These are phyloP conservation scores for Zymoseptoria pseudotritici DNA, from an alignment of 2,329 filamentous ascomycete species.

Conservation along the genomic window DNA sequence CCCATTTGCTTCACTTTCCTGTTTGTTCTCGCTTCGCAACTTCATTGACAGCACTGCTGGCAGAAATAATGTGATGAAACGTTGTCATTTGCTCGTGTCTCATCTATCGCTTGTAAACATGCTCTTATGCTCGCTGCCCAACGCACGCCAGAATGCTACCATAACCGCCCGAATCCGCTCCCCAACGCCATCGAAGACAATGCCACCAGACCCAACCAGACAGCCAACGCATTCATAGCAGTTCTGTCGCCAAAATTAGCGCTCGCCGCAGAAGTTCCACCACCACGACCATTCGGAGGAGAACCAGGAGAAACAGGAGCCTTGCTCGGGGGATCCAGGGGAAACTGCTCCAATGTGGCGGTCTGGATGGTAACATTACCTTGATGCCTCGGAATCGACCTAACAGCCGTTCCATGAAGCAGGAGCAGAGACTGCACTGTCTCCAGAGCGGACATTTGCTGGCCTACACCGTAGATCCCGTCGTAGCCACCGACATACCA, in stretches of 20 bases:
- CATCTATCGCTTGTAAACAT: background rate
- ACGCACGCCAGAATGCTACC: background rate
- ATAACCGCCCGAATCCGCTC: background rate
- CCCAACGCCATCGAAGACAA: background rate
- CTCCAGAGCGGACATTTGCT: constrained; percentile 40
- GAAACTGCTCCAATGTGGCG: constrained; percentile 16
- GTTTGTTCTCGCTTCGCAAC: background rate
- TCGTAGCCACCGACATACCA: constrained; percentile 41
- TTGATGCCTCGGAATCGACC: constrained; percentile 7
- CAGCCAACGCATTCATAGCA: background rate
- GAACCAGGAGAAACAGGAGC: constrained; percentile 8
- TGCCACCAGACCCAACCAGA: background rate
- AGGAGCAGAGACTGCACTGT: constrained; percentile 38
- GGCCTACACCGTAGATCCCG: constrained; percentile 35
- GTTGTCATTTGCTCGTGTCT: background rate
- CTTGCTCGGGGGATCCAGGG: constrained; percentile 10
- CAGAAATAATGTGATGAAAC: background rate
- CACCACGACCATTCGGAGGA: constrained; percentile 1
- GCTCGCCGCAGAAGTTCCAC: background rate
- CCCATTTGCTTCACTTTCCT: background rate
- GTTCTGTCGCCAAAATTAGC: background rate
- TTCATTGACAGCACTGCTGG: background rate
- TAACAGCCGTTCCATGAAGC: constrained; percentile 4
- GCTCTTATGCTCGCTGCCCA: background rate
- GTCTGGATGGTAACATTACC: constrained; percentile 16